Evolutionary conservation across 805 yeast species (phyloP), one percentile per base, ranked within the genome.

Genomic region (Hanseniaspora lindneri): DNA sequence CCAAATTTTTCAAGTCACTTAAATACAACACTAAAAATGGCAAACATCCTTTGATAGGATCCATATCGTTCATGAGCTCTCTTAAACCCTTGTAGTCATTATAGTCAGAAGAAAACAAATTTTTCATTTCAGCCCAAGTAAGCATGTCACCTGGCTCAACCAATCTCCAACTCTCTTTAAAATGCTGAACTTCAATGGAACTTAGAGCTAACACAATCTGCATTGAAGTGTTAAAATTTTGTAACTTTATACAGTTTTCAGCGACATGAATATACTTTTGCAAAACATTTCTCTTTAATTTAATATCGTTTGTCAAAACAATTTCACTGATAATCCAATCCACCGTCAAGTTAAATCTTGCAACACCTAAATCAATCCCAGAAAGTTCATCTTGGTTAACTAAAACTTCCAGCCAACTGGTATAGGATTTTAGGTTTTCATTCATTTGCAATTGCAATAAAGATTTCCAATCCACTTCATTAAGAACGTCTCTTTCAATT

Each of bases 271-370:
- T 85, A 57, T 83, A 86, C 54, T 89, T 70, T n/a, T 86, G 79
- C n/a, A 88, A 74, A 1, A 88, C 73, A 49, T 76, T 71, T 37
- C 78, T 75, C 54, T 89, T 70, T 54, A 84, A 75, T 2, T 67
- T 69, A 23, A 74, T 68, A 37, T 72, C 67, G 49, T 70, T 71
- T 9, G 95, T 85, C 52, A 89, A 66, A 14, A 86, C 62, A 49
- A 92, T 76, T 66, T 89, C 96, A 0, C 95, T 84, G 29, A 84
- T 77, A 35, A 88, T 79, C 97, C 97, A 89, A 56, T 84, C 85
- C 6, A 84, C 88, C 67, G 84, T 79, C 51, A 89, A 66, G 59
- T 89, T 88, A 70, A 88, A 92, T 52, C 98, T 69, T 0, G 94
- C 73, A 34, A 86, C 79, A 11, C 85, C 86, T 41, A 89, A 66